phyloP scores from a whole-genome alignment of 352 stramenopile genomes.

The Lagenidium sp. region DNA sequence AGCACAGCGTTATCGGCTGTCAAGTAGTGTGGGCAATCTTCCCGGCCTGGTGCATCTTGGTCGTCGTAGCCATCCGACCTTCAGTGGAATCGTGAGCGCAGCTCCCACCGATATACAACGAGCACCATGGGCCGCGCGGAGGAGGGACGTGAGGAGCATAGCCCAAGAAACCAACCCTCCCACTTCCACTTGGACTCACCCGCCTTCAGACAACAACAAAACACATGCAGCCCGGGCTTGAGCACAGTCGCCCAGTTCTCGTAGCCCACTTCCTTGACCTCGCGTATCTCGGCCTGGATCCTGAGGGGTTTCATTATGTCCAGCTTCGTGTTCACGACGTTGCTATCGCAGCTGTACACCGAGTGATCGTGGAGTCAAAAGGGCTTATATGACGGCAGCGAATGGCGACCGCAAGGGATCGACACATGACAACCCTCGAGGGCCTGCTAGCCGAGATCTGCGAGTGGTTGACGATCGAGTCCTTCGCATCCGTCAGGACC shows the following conservation, averaged over 20 bases:
- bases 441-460: constrained; percentile 99
- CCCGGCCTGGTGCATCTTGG: too few species aligned
- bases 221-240: constrained; percentile 41
- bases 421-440: constrained; percentile 98
- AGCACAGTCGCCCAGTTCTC: constrained; percentile 25
- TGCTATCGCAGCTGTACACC: constrained; percentile 96
- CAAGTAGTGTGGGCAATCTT: too few species aligned
- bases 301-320: constrained; percentile 84
- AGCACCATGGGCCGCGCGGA: too few species aligned
- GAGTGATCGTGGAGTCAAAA: constrained; percentile 99
- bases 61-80: too few species aligned
- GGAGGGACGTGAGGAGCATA: too few species aligned
- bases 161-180: constrained; percentile 52
- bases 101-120: too few species aligned
- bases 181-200: constrained; percentile 84
- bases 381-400: constrained; percentile 97
- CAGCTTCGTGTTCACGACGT: constrained; percentile 90
- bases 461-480: constrained; percentile 99
- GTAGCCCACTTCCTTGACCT: constrained; percentile 40
- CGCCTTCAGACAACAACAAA: constrained; percentile 61
- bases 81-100: too few species aligned
- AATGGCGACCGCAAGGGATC: constrained; percentile 95
- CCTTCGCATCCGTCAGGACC: constrained; percentile 99
- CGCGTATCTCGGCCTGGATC: constrained; percentile 58
- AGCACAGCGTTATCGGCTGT: too few species aligned